Conservation (phyloP, 1,284 basidiomycete genomes). For the Blastosporella zonata region DNA sequence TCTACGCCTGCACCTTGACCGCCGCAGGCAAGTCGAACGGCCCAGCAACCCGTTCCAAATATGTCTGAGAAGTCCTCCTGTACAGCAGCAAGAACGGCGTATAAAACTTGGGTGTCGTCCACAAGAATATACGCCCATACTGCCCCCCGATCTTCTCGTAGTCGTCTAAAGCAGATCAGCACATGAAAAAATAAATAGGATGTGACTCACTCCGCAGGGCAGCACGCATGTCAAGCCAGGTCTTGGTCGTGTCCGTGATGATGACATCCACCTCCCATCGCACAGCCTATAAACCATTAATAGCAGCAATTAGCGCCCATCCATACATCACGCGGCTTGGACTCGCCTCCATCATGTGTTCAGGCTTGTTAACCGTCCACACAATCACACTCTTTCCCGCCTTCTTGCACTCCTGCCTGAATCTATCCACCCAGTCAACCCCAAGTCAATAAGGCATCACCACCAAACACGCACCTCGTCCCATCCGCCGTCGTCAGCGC, state of each 20-base stretch:
- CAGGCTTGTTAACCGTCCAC: constrained; percentile 94
- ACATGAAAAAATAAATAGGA: background rate
- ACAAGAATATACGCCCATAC: constrained; percentile 70
- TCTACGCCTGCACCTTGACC: constrained; percentile 14
- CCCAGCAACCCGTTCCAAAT: constrained; percentile 52
- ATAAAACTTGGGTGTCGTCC: constrained; percentile 68
- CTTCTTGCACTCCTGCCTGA: constrained; percentile 74
- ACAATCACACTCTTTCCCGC: constrained; percentile 89
- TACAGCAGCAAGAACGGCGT: constrained; percentile 40
- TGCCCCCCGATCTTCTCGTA: constrained; percentile 61
- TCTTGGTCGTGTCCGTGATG: constrained; percentile 82
- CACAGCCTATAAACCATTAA: constrained; percentile 54
- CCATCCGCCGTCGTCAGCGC: constrained; percentile 75
- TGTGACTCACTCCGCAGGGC: constrained; percentile 56
- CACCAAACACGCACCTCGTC: constrained; percentile 44
- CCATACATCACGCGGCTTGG: constrained; percentile 2
- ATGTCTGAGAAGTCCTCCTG: constrained; percentile 26
- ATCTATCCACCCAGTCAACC: constrained; percentile 37
- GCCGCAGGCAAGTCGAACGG: constrained; percentile 42
- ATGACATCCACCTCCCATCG: constrained; percentile 91
- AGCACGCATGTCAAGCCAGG: constrained; percentile 72
- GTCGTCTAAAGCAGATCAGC: constrained; percentile 44
- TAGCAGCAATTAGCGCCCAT: background rate
- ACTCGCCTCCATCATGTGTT: constrained; percentile 90
- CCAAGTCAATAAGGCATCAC: background rate